Evolutionary conservation across 345 rosid species (phyloP).

Genomic region (Orychophragmus violaceus): DNA sequence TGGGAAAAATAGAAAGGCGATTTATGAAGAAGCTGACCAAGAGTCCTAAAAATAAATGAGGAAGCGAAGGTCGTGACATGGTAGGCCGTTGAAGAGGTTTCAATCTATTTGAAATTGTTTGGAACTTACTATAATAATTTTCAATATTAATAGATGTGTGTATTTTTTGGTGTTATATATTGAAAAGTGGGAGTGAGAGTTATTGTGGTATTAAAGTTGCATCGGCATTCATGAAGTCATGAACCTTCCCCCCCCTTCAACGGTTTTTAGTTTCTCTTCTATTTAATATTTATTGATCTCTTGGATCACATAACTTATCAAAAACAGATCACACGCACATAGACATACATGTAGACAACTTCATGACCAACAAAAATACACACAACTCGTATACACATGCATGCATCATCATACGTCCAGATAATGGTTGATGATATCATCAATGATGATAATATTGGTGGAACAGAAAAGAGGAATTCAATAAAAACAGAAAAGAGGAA

Average conservation of each 20-base stretch:
- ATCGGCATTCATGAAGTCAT: conserved; percentile 35
- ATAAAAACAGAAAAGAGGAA: neutral
- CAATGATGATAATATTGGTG: neutral
- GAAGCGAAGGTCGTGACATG: conserved; percentile 9
- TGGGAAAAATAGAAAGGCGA: neutral
- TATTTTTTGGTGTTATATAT: conserved; percentile 2
- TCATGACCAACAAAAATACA: conserved; percentile 7
- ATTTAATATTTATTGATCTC: conserved; percentile 20
- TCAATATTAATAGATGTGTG: neutral
- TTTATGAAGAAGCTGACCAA: conserved; percentile 20
- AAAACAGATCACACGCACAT: neutral
- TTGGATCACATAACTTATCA: conserved; percentile 2
- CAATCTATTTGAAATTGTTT: conserved; percentile 10
- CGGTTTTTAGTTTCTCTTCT: conserved; percentile 33
- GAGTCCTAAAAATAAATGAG: conserved; percentile 15
- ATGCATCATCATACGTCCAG: conserved; percentile 4
- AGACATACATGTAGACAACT: conserved; percentile 9
- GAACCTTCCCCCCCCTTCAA: conserved; percentile 30
- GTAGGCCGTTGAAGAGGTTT: conserved; percentile 15
- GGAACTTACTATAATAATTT: neutral
- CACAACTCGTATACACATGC: neutral
- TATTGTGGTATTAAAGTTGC: conserved; percentile 29
- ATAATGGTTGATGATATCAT: conserved; percentile 14
- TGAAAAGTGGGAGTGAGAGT: conserved; percentile 28
- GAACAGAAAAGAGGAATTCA: neutral